These are phyloP conservation scores for Lentinus brumalis DNA, from an alignment of 768 basidiomycete genomes.

Conservation along the genomic window DNA sequence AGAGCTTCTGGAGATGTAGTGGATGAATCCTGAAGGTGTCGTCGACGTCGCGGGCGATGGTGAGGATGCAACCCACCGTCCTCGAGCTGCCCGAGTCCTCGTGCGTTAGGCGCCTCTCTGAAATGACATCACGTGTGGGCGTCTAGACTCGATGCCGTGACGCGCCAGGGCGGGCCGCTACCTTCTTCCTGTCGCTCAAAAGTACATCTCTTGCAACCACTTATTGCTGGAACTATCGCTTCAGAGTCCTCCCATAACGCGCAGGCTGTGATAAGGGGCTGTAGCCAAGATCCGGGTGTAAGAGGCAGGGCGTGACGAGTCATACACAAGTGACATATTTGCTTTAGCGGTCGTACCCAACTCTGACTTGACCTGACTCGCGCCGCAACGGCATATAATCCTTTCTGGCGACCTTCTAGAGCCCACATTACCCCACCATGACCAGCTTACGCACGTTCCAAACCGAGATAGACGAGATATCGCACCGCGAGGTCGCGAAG, in stretches of 20 bases:
- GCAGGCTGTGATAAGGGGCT: neutral
- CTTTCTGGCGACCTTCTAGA: neutral
- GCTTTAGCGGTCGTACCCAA: slow-evolving; percentile 1
- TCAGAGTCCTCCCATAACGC: neutral
- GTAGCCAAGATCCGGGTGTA: neutral
- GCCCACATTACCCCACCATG: slow-evolving; percentile 35
- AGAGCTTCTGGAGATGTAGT: no score
- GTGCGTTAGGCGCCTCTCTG: neutral
- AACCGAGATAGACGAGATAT: slow-evolving; percentile 77
- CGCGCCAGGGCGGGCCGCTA: no score
- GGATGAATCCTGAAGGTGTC: no score
- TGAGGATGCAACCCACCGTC: neutral
- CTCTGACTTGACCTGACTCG: slow-evolving; percentile 23
- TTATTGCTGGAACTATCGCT: neutral
- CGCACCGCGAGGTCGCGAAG: slow-evolving; percentile 64
- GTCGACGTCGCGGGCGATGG: neutral
- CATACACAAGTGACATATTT: slow-evolving; percentile 18
- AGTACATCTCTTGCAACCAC: neutral
- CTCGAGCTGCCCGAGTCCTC: neutral
- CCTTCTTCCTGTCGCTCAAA: no score
- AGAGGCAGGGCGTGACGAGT: slow-evolving; percentile 16
- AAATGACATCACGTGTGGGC: slow-evolving; percentile 1
- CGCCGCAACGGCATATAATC: slow-evolving; percentile 11
- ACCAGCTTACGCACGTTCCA: slow-evolving; percentile 65
- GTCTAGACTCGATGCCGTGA: no score